A percentile compares a stretch with the other conserved stretches of the same genome.
phyloP scores from a whole-genome alignment of 176 grass and related monocot species.

The Zea mays region DNA sequence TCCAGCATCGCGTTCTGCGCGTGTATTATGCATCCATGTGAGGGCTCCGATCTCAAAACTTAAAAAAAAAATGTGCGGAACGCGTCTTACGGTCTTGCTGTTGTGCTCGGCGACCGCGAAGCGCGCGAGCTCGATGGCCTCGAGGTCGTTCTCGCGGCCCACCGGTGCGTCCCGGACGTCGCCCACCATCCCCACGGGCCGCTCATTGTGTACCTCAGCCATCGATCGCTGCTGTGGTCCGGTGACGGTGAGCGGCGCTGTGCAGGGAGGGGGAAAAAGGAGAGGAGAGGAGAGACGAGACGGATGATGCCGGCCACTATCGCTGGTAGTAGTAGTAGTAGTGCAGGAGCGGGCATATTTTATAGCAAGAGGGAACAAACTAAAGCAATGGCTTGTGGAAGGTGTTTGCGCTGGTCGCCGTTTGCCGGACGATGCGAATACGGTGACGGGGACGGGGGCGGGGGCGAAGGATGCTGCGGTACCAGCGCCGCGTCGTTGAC shows the following conservation, averaged over 20 bases:
- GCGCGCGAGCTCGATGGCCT: conserved; percentile 52
- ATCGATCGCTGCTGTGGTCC: neutral
- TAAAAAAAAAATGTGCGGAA: neutral
- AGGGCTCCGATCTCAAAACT: neutral
- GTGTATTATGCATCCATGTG: neutral
- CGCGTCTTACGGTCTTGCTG: conserved; percentile 43
- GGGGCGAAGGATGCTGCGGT: neutral
- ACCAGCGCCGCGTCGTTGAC: neutral
- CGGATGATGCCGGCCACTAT: neutral
- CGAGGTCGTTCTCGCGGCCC: conserved; percentile 55
- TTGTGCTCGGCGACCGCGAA: conserved; percentile 73
- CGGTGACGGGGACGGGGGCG: conserved; percentile 1
- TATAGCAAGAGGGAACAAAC: conserved; percentile 3
- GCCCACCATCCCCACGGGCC: neutral
- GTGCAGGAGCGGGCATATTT: neutral
- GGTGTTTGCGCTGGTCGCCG: neutral
- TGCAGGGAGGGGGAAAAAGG: neutral
- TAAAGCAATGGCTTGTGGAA: neutral
- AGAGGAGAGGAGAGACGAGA: too few species aligned
- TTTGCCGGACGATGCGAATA: conserved; percentile 3
- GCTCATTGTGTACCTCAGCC: conserved; percentile 3
- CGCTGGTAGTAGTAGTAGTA: neutral
- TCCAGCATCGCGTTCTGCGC: conserved; percentile 56
- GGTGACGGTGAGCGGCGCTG: neutral
- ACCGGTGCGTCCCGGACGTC: conserved; percentile 43